Base-by-base conservation (phyloP, 2,329 filamentous ascomycete species). In the Penicillium nordicum region DNA sequence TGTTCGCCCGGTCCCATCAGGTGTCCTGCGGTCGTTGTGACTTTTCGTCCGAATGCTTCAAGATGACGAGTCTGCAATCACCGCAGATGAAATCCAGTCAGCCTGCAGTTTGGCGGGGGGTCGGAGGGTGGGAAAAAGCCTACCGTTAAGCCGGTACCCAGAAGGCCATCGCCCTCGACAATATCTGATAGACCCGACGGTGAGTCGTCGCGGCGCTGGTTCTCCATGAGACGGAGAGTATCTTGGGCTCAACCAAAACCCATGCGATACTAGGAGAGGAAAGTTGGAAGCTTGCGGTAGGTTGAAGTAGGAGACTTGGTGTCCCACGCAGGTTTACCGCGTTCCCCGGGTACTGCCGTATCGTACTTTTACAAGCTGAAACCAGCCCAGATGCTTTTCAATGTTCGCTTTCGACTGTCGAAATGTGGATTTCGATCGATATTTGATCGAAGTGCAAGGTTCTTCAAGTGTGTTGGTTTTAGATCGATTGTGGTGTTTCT, bases 11-110 rank as follows among this genome's bases (percentile, higher is more conserved):
- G 85, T 43, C 84, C 88, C 69, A 97, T 96, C 64, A 99, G 82
- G 74, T 96, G 92, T 69, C 86, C 90, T 55, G 94, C 94, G 21
- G 94, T 97, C 29, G 91, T 91, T 30, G 92, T 94, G 61, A 97
- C 92, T 77, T 97, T 99, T 71, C 93, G 87, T 64, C 92, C 86
- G 76, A 99, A 97, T 53, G 90, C 89, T 78, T 97, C 92, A 67
- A 97, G 80, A 63, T 94, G 90, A 67, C 91, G 88, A 53, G 90
- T 86, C 92, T 96, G 65, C 50, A 38, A 41, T 48, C 43, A 53
- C 36, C 27, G 34, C 44, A 50, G 32, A 60, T 66, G 57, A 21
- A 40, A 38, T 21, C 37, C 32, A 43, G 34, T 58, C 47, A 58
- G 62, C 43, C 37, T 45, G 51, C 43, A 45, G 41, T 21, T 36